These are phyloP conservation scores for Wickerhamiella sergipiensis DNA, from an alignment of 805 yeast genomes.

Conservation along the genomic window DNA sequence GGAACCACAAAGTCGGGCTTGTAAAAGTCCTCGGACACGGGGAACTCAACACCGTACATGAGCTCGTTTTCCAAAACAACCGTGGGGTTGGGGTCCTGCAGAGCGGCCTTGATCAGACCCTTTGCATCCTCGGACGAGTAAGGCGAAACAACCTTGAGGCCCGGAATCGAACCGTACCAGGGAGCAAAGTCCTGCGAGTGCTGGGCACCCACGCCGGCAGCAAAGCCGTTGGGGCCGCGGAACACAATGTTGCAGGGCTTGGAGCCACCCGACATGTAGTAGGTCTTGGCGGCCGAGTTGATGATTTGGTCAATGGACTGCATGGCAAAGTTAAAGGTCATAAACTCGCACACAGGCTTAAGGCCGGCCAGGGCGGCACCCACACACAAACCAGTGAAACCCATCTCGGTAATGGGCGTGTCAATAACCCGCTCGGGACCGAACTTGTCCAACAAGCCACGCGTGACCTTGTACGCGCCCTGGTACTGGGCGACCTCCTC, in stretches of 20 bases:
- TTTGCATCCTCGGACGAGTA: conserved; percentile 91
- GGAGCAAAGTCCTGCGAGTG: conserved; percentile 97
- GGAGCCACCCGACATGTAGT: conserved; percentile 98
- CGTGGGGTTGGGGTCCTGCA: conserved; percentile 97
- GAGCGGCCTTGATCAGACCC: conserved; percentile 91
- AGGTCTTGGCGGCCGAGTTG: conserved; percentile 97
- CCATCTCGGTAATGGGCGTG: conserved; percentile 99
- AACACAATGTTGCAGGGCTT: conserved; percentile 84
- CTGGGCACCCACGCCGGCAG: conserved; percentile 99
- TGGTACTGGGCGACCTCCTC: conserved; percentile 99
- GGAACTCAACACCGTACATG: conserved; percentile 82
- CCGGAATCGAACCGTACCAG: conserved; percentile 98
- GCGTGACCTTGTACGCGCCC: conserved; percentile 96
- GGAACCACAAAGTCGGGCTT: conserved; percentile 85
- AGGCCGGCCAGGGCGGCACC: conserved; percentile 96
- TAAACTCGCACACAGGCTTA: conserved; percentile 94
- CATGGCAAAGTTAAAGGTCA: conserved; percentile 99
- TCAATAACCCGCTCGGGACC: conserved; percentile 89
- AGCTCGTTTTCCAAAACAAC: conserved; percentile 93
- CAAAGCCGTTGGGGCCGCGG: conserved; percentile 99
- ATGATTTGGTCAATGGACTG: conserved; percentile 97
- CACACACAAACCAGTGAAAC: conserved; percentile 87
- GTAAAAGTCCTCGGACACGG: conserved; percentile 76
- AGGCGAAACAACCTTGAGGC: conserved; percentile 92
- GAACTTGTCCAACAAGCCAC: conserved; percentile 88